Evolutionary conservation across 108 stramenopile species (phyloP), one percentile per base, ranked within the genome.

Genomic region (Cyclostephanos tholiformis): DNA sequence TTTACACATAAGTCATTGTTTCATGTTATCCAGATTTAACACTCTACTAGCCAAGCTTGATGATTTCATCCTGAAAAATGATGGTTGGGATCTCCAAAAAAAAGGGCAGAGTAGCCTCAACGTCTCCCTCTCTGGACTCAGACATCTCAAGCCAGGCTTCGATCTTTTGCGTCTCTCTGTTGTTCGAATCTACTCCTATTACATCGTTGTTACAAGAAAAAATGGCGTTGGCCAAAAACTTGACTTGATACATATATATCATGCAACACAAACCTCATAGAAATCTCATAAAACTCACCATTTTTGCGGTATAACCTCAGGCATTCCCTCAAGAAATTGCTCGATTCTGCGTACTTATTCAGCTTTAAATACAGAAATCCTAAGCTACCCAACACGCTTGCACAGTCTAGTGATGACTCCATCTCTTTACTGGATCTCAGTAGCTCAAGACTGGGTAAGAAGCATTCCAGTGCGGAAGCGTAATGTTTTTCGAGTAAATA

Each of bases 261-360:
- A 3, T 27, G 19, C 25, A 26, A 27, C 13, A 65, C 43, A 5
- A 65, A 6, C 19, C 20, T 25, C n/a, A 2, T 65, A 9, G 48
- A n/a, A n/a, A n/a, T n/a, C n/a, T n/a, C n/a, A n/a, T n/a, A n/a
- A n/a, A 60, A 65, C 73, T 58, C 44, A 74, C 73, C 77, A 78
- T 78, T 78, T 19, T 13, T 48, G 20, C 48, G 69, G 52, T 71
- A 78, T 65, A 78, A 39, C 26, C 77, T 63, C n/a, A 78, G 62
- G 51, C 77, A 78, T 25, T 78, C 69, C 53, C 60, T 67, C 64
- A 79, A 62, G 62, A 79, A 79, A 52, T 79, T 79, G 38, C 71
- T 72, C 13, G 77, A 48, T 64, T 72, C 71, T 13, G 14, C 39
- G 36, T 71, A 79, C 66, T 58, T 61, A 4, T 72, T 53, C 60